Percentiles rank a stretch among this genome's conserved stretches.
Conservation (phyloP, 1,284 basidiomycete genomes). For the Irpex sp. region DNA sequence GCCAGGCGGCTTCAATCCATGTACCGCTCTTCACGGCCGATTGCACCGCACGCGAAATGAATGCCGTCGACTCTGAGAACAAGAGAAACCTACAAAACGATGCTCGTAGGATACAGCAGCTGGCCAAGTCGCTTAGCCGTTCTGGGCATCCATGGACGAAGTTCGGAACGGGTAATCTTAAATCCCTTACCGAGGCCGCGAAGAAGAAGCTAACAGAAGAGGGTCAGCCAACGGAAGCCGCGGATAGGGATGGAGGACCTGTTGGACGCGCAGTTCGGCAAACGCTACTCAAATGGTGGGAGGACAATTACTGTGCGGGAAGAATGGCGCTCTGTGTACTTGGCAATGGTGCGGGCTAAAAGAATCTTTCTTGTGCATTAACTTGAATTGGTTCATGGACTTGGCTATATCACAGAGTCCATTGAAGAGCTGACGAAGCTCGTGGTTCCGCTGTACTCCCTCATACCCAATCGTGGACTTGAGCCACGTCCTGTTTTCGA, state of each 20-base stretch:
- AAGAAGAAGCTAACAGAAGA: conserved; percentile 15
- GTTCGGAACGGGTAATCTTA: conserved; percentile 64
- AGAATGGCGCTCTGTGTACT: conserved; percentile 52
- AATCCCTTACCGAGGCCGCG: conserved; percentile 39
- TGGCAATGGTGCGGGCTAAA: conserved; percentile 21
- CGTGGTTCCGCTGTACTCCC: conserved; percentile 38
- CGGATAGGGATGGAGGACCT: conserved; percentile 26
- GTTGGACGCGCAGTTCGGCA: conserved; percentile 53
- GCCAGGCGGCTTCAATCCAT: conserved; percentile 67
- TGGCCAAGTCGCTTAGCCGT: conserved; percentile 51
- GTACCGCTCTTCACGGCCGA: conserved; percentile 59
- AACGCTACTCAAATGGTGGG: conserved; percentile 67
- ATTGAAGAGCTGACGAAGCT: conserved; percentile 24
- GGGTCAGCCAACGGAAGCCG: conserved; percentile 1
- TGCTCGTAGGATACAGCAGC: conserved; percentile 58
- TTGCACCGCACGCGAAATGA: conserved; percentile 64
- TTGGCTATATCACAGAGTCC: conserved; percentile 16
- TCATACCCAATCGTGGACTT: conserved; percentile 43
- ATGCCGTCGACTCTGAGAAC: conserved; percentile 71
- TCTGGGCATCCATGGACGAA: conserved; percentile 56
- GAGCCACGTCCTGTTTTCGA: conserved; percentile 34
- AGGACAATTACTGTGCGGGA: conserved; percentile 62
- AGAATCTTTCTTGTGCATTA: no score
- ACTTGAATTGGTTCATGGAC: no score
- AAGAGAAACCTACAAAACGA: conserved; percentile 69